Base-by-base conservation (phyloP, 2,329 filamentous ascomycete species). In the Gaeumannomyces sp. region DNA sequence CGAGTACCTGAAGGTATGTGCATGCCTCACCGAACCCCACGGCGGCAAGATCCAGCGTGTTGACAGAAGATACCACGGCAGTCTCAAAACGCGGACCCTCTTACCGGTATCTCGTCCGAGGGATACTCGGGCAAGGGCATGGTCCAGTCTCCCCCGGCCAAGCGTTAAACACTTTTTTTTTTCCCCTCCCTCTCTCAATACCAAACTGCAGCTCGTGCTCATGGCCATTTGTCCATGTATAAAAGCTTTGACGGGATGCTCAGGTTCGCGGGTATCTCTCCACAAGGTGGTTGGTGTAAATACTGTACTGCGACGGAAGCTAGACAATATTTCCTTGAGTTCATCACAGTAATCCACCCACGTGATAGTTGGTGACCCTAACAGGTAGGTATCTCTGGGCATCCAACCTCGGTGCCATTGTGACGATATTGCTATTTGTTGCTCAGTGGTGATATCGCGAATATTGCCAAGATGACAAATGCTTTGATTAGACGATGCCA, bases 1-100 rank as follows among this genome's bases (percentile, higher is more conserved):
- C 80, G 95, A 97, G 83, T 95, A 91, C 79, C 84, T 97, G 78
- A 93, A 88, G 86, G 94, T 96, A 81, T 73, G 87, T 80, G n/a
- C 45, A 53, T 25, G 45, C 45, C n/a, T 53, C 11, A 22, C 16
- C 38, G 31, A 14, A 22, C 0, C 27, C 19, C 16, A 25, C 33
- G 8, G 19, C 19, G 5, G 28, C 25, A n/a, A 31, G n/a, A 27
- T 29, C 45, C 33, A 27, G 59, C 27, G 60, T 53, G 64, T 66
- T 68, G 65, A 71, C 67, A 31, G 10, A n/a, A 50, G 57, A 64
- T 50, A 33, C n/a, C 56, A 38, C 66, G 67, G 76, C 76, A 96
- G 91, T 82, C 83, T 76, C 91, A 96, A 87, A 90, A 89, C 74
- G 83, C 91, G 76, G 93, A 97, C 76, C 93, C 93, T 68, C 85